Percentiles rank a stretch among this genome's conserved stretches.
Conservation (phyloP, 306 rosid species). For the Quercus glauca region DNA sequence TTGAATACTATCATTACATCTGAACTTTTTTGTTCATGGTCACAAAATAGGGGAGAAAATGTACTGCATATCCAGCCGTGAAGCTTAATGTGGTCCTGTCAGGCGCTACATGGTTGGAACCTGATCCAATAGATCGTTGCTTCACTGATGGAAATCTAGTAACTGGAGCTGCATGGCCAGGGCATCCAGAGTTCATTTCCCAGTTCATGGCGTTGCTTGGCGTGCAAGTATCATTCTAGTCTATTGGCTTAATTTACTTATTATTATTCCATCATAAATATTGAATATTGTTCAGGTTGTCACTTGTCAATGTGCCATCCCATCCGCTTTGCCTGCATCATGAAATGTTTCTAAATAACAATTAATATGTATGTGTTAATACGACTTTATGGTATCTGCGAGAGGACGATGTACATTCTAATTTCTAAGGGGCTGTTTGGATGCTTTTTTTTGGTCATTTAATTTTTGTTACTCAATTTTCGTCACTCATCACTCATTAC, state of each 20-base stretch:
- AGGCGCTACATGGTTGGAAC: conserved; percentile 88
- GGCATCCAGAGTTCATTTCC: conserved; percentile 83
- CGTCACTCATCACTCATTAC: too few species aligned
- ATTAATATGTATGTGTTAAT: background rate
- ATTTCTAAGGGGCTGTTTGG: too few species aligned
- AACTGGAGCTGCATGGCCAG: conserved; percentile 87
- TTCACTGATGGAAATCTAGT: conserved; percentile 84
- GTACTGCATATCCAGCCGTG: conserved; percentile 85
- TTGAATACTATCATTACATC: background rate
- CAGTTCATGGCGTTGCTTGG: conserved; percentile 74
- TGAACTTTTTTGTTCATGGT: background rate
- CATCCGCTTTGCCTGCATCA: background rate
- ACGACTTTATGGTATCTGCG: background rate
- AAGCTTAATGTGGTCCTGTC: conserved; percentile 64
- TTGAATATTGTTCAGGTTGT: background rate
- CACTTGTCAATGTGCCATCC: background rate
- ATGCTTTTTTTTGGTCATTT: too few species aligned
- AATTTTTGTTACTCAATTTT: too few species aligned
- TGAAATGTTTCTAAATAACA: background rate
- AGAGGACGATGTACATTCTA: background rate
- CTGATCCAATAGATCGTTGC: conserved; percentile 77
- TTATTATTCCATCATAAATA: background rate
- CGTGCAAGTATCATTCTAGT: conserved; percentile 53
- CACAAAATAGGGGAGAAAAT: conserved; percentile 66
- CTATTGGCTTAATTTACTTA: background rate